A percentile compares a stretch with the other conserved stretches of the same genome.
phyloP scores from a whole-genome alignment of 805 yeast species.

The Suhomyces vadensis region DNA sequence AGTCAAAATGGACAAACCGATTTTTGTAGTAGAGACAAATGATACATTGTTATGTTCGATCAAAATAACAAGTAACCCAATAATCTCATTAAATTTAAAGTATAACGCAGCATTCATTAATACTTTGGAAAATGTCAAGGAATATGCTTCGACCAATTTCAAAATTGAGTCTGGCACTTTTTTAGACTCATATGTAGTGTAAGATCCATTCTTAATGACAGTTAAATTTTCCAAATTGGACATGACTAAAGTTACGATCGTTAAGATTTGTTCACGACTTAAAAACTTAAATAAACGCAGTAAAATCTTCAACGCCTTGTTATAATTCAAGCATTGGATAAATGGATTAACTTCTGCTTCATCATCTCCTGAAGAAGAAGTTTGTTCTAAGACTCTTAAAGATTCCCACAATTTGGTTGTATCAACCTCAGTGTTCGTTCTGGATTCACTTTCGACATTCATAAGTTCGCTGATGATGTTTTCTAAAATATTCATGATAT shows the following conservation, averaged over 20 bases:
- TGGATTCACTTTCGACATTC: conserved; percentile 67
- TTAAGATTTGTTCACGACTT: conserved; percentile 70
- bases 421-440: conserved; percentile 36
- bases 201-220: conserved; percentile 77
- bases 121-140: conserved; percentile 77
- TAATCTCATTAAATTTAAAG: conserved; percentile 74
- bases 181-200: conserved; percentile 56
- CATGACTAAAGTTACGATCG: conserved; percentile 74
- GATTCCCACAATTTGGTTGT: conserved; percentile 68
- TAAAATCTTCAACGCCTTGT: conserved; percentile 85
- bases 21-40: conserved; percentile 66
- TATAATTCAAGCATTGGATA: conserved; percentile 75
- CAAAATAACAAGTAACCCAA: conserved; percentile 69
- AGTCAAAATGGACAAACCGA: conserved; percentile 85
- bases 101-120: conserved; percentile 83
- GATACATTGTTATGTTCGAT: conserved; percentile 71
- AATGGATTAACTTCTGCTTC: conserved; percentile 68
- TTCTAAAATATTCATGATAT: conserved; percentile 68
- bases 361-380: conserved; percentile 50
- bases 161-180: conserved; percentile 54
- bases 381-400: conserved; percentile 67
- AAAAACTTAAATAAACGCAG: conserved; percentile 86
- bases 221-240: conserved; percentile 77
- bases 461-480: conserved; percentile 74
- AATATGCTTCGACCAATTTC: conserved; percentile 73